Percentiles rank a stretch among this genome's conserved stretches.
phyloP scores from a whole-genome alignment of 2,329 filamentous ascomycete genomes.

The Reticulascus tulasneorum region DNA sequence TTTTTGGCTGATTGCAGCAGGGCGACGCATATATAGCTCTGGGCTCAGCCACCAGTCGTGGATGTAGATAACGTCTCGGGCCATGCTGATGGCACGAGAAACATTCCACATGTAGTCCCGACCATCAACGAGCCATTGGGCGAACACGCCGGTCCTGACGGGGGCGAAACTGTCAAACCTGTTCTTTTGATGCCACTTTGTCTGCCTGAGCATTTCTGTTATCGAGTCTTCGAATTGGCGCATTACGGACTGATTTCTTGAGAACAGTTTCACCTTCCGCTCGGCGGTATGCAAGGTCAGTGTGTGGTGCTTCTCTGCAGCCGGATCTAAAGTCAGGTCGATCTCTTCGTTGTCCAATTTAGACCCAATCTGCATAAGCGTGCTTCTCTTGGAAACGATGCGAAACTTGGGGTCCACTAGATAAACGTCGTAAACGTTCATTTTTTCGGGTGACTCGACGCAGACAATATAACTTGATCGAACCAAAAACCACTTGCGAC shows the following conservation, averaged over 20 bases:
- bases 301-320: conserved; percentile 66
- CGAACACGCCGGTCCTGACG: conserved; percentile 79
- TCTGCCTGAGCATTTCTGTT: conserved; percentile 75
- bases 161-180: conserved; percentile 93
- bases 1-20: conserved; percentile 93
- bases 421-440: conserved; percentile 98
- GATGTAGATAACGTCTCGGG: conserved; percentile 96
- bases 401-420: conserved; percentile 88
- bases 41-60: conserved; percentile 99
- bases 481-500: conserved; percentile 97
- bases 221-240: conserved; percentile 94
- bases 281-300: conserved; percentile 88
- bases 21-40: conserved; percentile 90
- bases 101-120: conserved; percentile 99
- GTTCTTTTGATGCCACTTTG: conserved; percentile 77
- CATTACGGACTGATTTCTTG: conserved; percentile 83
- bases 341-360: conserved; percentile 54
- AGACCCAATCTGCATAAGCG: conserved; percentile 47
- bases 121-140: conserved; percentile 94
- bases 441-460: conserved; percentile 96
- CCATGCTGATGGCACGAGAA: conserved; percentile 93
- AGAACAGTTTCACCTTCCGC: conserved; percentile 84
- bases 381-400: conserved; percentile 69
- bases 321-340: conserved; percentile 34
- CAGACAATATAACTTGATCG: conserved; percentile 96